A percentile compares a stretch with the other conserved stretches of the same genome.
These are phyloP conservation scores for Corchorus capsularis DNA, from an alignment of 345 rosid genomes.

Conservation along the genomic window DNA sequence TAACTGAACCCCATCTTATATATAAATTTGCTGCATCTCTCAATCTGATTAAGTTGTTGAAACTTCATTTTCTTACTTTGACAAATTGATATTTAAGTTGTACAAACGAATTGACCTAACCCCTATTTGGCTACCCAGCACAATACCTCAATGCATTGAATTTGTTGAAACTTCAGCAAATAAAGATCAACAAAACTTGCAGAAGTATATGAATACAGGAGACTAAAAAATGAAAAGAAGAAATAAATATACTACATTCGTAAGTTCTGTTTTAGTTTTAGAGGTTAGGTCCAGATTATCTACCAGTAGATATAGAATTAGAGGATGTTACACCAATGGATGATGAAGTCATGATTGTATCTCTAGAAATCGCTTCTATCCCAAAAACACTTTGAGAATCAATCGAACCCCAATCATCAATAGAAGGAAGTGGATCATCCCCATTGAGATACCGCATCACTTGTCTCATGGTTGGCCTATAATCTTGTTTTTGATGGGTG, in stretches of 20 bases:
- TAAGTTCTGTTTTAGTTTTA: background rate
- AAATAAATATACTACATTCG: background rate
- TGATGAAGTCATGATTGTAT: background rate
- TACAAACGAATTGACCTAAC: background rate
- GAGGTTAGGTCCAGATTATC: background rate
- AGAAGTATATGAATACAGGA: background rate
- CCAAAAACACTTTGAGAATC: background rate
- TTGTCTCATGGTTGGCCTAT: background rate
- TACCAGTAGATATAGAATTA: background rate
- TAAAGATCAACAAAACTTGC: background rate
- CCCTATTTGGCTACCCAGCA: too few species aligned
- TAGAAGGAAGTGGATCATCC: background rate
- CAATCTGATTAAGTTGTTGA: background rate
- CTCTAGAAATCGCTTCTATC: background rate
- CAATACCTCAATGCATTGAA: background rate
- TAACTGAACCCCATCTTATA: background rate
- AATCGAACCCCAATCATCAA: background rate
- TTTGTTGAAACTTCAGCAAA: background rate
- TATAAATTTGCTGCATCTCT: background rate
- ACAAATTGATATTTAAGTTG: background rate
- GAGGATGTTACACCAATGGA: background rate
- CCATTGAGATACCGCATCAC: conserved; percentile 7
- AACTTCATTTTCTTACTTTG: background rate
- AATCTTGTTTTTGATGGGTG: background rate
- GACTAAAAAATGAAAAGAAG: background rate